phyloP scores from a whole-genome alignment of 129 eudicot genomes.

The Chrysanthemum seticuspe region DNA sequence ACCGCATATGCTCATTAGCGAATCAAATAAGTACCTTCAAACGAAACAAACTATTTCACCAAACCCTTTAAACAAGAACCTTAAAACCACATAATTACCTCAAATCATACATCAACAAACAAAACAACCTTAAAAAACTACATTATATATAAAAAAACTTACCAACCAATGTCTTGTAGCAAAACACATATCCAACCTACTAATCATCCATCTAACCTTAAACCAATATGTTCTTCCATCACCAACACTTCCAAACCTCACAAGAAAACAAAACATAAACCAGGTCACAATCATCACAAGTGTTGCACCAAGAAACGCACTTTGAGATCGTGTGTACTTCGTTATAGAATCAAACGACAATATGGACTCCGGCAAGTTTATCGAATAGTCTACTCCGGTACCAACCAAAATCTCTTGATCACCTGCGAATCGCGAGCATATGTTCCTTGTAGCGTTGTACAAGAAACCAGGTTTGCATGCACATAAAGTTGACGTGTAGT shows the following conservation, averaged over 20 bases:
- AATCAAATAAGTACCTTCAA: no score
- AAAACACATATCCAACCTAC: slow-evolving; percentile 75
- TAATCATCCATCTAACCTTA: slow-evolving; percentile 87
- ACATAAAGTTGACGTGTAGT: slow-evolving; percentile 57
- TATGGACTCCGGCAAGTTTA: slow-evolving; percentile 50
- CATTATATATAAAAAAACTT: not conserved
- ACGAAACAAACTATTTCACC: not conserved
- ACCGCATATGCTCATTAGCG: no score
- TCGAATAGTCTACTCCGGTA: slow-evolving; percentile 64
- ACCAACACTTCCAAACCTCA: slow-evolving; percentile 60
- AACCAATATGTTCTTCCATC: slow-evolving; percentile 72
- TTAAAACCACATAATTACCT: slow-evolving; percentile 13
- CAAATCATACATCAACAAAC: slow-evolving; percentile 8
- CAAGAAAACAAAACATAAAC: slow-evolving; percentile 53
- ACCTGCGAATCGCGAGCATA: slow-evolving; percentile 41
- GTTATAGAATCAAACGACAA: slow-evolving; percentile 73
- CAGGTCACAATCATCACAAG: slow-evolving; percentile 53
- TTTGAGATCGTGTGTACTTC: slow-evolving; percentile 69
- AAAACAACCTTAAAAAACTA: not conserved
- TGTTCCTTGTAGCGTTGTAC: slow-evolving; percentile 41
- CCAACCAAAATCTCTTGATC: slow-evolving; percentile 26
- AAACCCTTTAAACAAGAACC: not conserved
- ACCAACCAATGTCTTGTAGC: slow-evolving; percentile 93
- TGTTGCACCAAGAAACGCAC: slow-evolving; percentile 77
- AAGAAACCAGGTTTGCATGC: slow-evolving; percentile 77